A percentile compares a stretch with the other conserved stretches of the same genome.
phyloP scores from a whole-genome alignment of 495 filamentous ascomycete genomes.

The Aspergillus ostianus region DNA sequence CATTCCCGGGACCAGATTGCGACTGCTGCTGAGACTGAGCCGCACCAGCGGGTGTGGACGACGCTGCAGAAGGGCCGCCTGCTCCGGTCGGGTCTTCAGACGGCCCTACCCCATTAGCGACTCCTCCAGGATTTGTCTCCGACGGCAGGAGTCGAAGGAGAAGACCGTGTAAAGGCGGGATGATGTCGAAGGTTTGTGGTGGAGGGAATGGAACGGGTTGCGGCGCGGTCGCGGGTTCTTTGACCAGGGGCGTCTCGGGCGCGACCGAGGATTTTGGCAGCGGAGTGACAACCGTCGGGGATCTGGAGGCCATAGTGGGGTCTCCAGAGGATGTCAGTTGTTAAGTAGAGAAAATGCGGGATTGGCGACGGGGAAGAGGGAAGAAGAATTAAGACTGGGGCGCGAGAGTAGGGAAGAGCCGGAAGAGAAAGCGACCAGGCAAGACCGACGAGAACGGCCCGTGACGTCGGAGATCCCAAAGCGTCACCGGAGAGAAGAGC shows the following conservation, averaged over 20 bases:
- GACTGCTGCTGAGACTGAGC: conserved; percentile 26
- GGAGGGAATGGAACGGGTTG: conserved; percentile 52
- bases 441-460: conserved; percentile 27
- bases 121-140: conserved; percentile 14
- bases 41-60: conserved; percentile 20
- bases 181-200: conserved; percentile 71
- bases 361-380: neutral
- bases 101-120: conserved; percentile 18
- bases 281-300: conserved; percentile 38
- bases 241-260: conserved; percentile 37
- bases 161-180: conserved; percentile 77
- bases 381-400: neutral
- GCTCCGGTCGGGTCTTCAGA: conserved; percentile 25
- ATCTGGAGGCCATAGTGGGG: conserved; percentile 37
- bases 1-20: conserved; percentile 19
- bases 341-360: neutral
- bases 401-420: neutral
- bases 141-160: conserved; percentile 66
- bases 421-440: conserved; percentile 9
- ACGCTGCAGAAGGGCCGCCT: conserved; percentile 19
- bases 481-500: conserved; percentile 37
- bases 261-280: conserved; percentile 40
- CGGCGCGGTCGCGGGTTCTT: conserved; percentile 41
- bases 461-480: conserved; percentile 25
- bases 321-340: neutral